Percentiles rank a stretch among this genome's conserved stretches.
Evolutionary conservation across 225 moss, liverwort and hornwort genomes (phyloP).

Genomic region (Asterella californica): DNA sequence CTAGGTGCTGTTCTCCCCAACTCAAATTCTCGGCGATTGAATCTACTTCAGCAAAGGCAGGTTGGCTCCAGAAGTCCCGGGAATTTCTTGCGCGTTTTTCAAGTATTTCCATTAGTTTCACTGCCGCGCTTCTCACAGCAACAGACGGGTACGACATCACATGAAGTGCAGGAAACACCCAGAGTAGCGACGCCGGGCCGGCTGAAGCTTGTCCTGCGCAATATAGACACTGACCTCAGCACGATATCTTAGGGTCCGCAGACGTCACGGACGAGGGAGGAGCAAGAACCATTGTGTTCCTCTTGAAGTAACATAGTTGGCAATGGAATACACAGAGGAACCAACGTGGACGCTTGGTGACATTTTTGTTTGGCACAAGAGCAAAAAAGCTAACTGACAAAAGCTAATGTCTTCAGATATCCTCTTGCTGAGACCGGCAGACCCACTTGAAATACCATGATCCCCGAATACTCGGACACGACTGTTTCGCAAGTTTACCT

Average conservation of each 20-base stretch:
- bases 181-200: constrained; percentile 13
- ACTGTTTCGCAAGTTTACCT: constrained; percentile 19
- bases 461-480: not conserved
- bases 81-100: constrained; percentile 24
- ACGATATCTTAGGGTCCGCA: not conserved
- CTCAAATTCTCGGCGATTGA: not conserved
- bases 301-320: not conserved
- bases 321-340: not conserved
- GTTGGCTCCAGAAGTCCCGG: not conserved
- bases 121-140: constrained; percentile 31
- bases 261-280: not conserved
- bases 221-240: not conserved
- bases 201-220: constrained; percentile 15
- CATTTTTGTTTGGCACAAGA: not conserved
- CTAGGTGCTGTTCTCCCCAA: constrained; percentile 33
- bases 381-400: not conserved
- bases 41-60: not conserved
- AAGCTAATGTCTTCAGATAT: not conserved
- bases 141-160: constrained; percentile 51
- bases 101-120: constrained; percentile 26
- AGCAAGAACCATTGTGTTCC: not conserved
- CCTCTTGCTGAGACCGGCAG: not conserved
- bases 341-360: not conserved
- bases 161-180: constrained; percentile 49
- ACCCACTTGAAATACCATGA: not conserved